Evolutionary conservation across 2,329 filamentous ascomycete species (phyloP).

Genomic region (Beauveria caledonica): DNA sequence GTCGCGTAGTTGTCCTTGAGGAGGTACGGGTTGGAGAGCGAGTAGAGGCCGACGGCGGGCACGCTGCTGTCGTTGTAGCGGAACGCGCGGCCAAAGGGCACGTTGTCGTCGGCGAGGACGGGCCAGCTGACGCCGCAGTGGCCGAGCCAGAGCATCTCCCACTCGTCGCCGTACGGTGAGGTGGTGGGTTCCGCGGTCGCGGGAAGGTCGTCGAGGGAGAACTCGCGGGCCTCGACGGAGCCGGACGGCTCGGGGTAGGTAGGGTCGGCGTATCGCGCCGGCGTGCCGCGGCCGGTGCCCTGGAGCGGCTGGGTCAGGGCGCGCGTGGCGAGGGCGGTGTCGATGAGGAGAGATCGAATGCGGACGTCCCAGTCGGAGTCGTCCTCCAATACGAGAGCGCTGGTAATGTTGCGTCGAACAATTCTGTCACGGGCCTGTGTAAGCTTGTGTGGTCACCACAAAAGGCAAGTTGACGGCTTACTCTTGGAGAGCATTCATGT

Average conservation of each 20-base stretch:
- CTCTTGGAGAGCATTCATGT: conserved; percentile 27
- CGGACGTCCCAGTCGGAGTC: conserved; percentile 48
- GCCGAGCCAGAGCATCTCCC: conserved; percentile 44
- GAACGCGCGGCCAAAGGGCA: conserved; percentile 22
- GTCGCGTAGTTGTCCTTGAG: conserved; percentile 21
- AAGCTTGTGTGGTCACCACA: neutral
- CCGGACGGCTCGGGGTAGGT: conserved; percentile 13
- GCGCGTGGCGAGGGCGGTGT: conserved; percentile 27
- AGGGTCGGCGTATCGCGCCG: conserved; percentile 15
- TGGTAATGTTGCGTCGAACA: conserved; percentile 33
- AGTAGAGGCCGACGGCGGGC: conserved; percentile 21
- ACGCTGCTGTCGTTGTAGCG: conserved; percentile 26
- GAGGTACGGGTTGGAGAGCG: conserved; percentile 23
- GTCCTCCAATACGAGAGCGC: conserved; percentile 44
- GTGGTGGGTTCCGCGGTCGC: conserved; percentile 12
- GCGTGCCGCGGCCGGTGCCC: neutral
- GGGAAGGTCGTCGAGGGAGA: conserved; percentile 10
- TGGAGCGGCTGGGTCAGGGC: conserved; percentile 22
- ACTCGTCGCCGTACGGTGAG: conserved; percentile 38
- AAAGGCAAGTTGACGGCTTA: conserved; percentile 10
- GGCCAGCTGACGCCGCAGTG: conserved; percentile 32
- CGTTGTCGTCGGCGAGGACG: conserved; percentile 3
- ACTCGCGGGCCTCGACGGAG: conserved; percentile 2
- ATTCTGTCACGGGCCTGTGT: conserved; percentile 20
- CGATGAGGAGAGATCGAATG: conserved; percentile 36